Base-by-base conservation (phyloP, 768 basidiomycete genomes). In the Coprinellus micaceus region DNA sequence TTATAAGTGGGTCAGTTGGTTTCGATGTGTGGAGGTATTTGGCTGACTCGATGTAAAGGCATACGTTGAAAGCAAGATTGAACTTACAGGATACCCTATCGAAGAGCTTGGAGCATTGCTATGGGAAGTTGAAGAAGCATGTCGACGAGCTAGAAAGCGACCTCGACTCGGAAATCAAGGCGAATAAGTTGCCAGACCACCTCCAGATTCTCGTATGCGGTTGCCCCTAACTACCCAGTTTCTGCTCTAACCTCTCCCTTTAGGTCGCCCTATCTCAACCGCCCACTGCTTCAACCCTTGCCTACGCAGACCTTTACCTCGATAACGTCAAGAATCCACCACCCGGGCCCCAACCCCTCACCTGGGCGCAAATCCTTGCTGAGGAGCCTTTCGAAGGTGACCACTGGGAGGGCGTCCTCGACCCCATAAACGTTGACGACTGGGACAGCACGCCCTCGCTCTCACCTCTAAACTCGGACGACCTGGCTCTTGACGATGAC, bases 351-450 rank as follows among this genome's bases (percentile, higher is more conserved):
- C 67, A 74, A 2, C 62, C 74, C 1, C 69, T 91, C 6, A 89
- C 87, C 2, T 94, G 91, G 91, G 75, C 78, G 57, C 78, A 83
- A n/a, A 92, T 94, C 50, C 77, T 93, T 15, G 80, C 80, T 1
- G 90, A 91, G 63, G 91, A 92, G 55, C 89, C 90, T 3, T 88
- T 90, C 58, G 88, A 92, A 68, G 91, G 88, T 15, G 84, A 92
- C 58, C 91, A 92, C 63, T 92, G 90, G 90, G 81, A 89, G 64
- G 88, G 88, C 1, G 81, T 81, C n/a, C 33, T 62, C 6, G 56
- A 62, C 13, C 72, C 76, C 47, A 69, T 74, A 30, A 74, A 76
- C 33, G 33, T 39, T 66, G 76, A 78, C 41, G 81, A 79, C 37
- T 77, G 72, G 58, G 83, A 81, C 61, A 88, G 81, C 64, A 82